phyloP scores from a whole-genome alignment of 2,329 filamentous ascomycete species.

The Aspergillus intermedius region DNA sequence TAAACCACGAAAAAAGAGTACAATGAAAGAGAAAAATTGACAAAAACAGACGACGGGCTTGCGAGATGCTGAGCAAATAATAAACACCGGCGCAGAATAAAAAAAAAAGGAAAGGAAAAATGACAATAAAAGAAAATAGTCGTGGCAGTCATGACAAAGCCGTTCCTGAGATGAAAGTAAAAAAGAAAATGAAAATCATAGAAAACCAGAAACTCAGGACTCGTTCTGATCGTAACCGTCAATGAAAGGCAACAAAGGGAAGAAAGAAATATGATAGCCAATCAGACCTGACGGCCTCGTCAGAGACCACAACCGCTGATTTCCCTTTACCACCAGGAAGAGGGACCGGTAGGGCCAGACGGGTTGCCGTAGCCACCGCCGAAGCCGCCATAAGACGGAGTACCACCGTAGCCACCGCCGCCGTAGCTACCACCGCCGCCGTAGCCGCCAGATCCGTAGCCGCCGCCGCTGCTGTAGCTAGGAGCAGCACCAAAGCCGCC shows the following conservation, averaged over 20 bases:
- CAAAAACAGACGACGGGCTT: conserved; percentile 7
- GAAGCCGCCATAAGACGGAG: background rate
- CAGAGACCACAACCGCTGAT: conserved; percentile 32
- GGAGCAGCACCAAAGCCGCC: conserved; percentile 33
- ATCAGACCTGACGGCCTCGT: conserved; percentile 35
- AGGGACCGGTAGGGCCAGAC: conserved; percentile 44
- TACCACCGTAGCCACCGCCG: conserved; percentile 16
- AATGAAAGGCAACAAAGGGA: conserved; percentile 26
- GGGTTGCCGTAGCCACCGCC: conserved; percentile 43
- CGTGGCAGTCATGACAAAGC: conserved; percentile 43
- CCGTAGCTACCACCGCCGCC: conserved; percentile 21
- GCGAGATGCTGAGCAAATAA: conserved; percentile 20
- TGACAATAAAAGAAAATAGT: conserved; percentile 27
- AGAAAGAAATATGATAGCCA: conserved; percentile 25
- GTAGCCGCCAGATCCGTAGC: conserved; percentile 24
- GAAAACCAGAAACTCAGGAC: conserved; percentile 23
- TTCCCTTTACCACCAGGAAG: conserved; percentile 45
- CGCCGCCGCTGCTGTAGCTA: conserved; percentile 24
- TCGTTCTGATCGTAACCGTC: conserved; percentile 36
- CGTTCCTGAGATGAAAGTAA: conserved; percentile 28
- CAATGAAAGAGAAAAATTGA: conserved; percentile 20
- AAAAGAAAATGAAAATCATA: conserved; percentile 16
- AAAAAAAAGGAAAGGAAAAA: conserved; percentile 16
- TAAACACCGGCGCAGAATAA: conserved; percentile 19
- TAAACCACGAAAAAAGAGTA: conserved; percentile 23